Conservation (phyloP, 2,329 filamentous ascomycete genomes). For the Ambrosiella beaveri region DNA sequence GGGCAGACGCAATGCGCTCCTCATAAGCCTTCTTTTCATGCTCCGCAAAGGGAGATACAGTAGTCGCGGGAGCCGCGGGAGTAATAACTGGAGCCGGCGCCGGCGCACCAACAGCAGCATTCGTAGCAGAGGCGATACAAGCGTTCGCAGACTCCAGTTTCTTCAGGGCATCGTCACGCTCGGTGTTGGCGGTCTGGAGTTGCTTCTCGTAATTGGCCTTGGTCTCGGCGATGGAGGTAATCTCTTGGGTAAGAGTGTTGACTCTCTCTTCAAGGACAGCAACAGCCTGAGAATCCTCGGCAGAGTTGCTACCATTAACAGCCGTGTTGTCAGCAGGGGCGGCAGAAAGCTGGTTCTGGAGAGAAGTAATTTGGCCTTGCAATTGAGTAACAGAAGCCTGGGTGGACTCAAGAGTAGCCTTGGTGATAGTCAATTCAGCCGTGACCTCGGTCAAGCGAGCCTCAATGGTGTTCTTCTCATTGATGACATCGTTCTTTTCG, state of each 20-base stretch:
- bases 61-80: conserved; percentile 15
- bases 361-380: conserved; percentile 26
- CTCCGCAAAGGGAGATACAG: conserved; percentile 27
- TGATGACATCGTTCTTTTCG: conserved; percentile 35
- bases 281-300: conserved; percentile 4
- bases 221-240: conserved; percentile 21
- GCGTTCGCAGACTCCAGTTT: conserved; percentile 44
- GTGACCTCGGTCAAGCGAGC: conserved; percentile 30
- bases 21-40: conserved; percentile 45
- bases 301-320: conserved; percentile 15
- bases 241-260: conserved; percentile 30
- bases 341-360: conserved; percentile 16
- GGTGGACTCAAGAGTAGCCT: conserved; percentile 21
- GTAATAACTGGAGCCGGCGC: conserved; percentile 13
- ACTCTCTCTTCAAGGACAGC: conserved; percentile 1
- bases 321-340: not conserved
- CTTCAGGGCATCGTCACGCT: conserved; percentile 52
- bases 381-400: conserved; percentile 21
- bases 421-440: conserved; percentile 37
- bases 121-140: conserved; percentile 46
- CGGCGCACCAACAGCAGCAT: conserved; percentile 31
- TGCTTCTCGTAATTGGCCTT: conserved; percentile 31
- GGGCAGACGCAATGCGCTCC: conserved; percentile 40
- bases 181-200: conserved; percentile 45
- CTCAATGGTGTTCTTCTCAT: conserved; percentile 35